phyloP scores from a whole-genome alignment of 108 stramenopile species.

The Nitzschia sp. region DNA sequence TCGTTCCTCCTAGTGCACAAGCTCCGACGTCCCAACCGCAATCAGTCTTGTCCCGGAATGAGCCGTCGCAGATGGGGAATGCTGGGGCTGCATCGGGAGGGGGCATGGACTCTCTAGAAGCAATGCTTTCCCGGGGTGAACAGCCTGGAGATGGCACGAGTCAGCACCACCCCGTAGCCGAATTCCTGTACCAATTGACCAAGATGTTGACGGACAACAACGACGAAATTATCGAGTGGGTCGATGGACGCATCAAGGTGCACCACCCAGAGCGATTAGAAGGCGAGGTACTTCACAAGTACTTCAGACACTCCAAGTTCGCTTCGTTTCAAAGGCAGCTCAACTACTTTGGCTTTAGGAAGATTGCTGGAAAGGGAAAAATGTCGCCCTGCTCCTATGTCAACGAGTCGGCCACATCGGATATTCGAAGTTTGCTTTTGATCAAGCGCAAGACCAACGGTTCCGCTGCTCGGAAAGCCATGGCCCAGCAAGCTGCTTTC shows the following conservation, averaged over 20 bases:
- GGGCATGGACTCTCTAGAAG: constrained; percentile 12
- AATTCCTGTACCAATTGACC: constrained; percentile 86
- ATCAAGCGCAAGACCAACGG: constrained; percentile 77
- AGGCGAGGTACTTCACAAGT: constrained; percentile 75
- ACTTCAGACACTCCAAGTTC: constrained; percentile 91
- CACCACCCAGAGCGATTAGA: constrained; percentile 80
- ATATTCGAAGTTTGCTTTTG: constrained; percentile 78
- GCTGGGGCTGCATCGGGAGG: neutral
- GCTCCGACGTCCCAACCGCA: neutral
- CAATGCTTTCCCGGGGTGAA: constrained; percentile 5
- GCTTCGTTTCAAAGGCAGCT: constrained; percentile 86
- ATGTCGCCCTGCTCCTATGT: constrained; percentile 92
- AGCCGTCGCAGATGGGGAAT: neutral
- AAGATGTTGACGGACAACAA: constrained; percentile 91
- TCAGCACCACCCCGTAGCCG: constrained; percentile 45
- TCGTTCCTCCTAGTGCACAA: neutral
- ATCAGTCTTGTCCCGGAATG: neutral
- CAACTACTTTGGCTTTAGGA: constrained; percentile 91
- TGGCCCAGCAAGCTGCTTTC: constrained; percentile 42
- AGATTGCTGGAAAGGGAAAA: constrained; percentile 91
- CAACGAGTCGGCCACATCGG: constrained; percentile 80
- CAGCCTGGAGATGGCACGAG: constrained; percentile 9
- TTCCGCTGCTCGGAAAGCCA: constrained; percentile 63
- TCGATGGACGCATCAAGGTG: constrained; percentile 68
- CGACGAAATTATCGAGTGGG: constrained; percentile 83